These are phyloP conservation scores for Saccharomyces uvarum DNA, from an alignment of 1,139 yeast species.

Conservation along the genomic window DNA sequence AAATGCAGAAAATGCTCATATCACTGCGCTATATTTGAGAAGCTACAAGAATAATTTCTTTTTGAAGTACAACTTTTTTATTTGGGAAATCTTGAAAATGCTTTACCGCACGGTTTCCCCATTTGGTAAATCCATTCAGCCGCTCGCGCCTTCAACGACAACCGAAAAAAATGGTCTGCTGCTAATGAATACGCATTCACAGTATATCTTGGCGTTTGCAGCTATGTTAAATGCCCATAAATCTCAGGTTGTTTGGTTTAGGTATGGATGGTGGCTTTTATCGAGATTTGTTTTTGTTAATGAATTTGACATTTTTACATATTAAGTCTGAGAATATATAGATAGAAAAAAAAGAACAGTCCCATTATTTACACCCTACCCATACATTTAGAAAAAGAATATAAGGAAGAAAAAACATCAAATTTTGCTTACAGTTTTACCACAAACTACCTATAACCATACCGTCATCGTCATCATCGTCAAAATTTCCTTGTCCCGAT, in stretches of 20 bases:
- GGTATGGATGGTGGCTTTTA: slow-evolving; percentile 78
- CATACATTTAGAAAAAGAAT: slow-evolving; percentile 2
- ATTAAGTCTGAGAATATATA: slow-evolving; percentile 1
- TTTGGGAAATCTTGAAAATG: slow-evolving; percentile 8
- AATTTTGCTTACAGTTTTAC: slow-evolving; percentile 10
- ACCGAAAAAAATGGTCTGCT: slow-evolving; percentile 2
- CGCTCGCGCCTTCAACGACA: slow-evolving; percentile 1
- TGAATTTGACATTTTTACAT: slow-evolving; percentile 39
- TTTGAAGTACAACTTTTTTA: slow-evolving; percentile 10
- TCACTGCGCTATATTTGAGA: slow-evolving; percentile 6
- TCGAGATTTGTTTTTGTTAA: slow-evolving; percentile 61
- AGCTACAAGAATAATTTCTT: slow-evolving; percentile 9
- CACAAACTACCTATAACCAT: slow-evolving; percentile 31
- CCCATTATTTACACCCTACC: background rate
- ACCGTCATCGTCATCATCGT: slow-evolving; percentile 35
- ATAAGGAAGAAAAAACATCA: background rate
- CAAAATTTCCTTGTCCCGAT: slow-evolving; percentile 23
- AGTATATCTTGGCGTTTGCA: slow-evolving; percentile 51
- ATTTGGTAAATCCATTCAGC: slow-evolving; percentile 2
- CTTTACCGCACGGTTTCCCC: background rate
- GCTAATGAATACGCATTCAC: slow-evolving; percentile 36
- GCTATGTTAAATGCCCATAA: slow-evolving; percentile 81
- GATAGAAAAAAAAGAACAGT: background rate
- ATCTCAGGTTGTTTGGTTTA: slow-evolving; percentile 92
- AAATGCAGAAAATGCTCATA: slow-evolving; percentile 4